These are phyloP conservation scores for Gyromitra esculenta DNA, from an alignment of 2,329 filamentous ascomycete genomes.

Conservation along the genomic window DNA sequence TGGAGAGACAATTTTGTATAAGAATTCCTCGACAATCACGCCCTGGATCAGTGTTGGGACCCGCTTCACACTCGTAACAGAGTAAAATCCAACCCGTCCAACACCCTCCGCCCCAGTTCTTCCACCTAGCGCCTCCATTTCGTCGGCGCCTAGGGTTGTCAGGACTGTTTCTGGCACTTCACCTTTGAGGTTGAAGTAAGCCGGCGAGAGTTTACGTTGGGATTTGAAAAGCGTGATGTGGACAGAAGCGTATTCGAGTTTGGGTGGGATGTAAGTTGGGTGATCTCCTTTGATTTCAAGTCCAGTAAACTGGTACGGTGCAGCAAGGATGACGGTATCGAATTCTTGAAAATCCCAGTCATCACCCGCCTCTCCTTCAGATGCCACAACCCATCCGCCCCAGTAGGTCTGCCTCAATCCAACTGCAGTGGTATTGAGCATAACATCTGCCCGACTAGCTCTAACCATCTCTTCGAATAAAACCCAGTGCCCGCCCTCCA, in stretches of 20 bases:
- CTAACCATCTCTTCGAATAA: constrained; percentile 85
- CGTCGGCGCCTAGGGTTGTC: constrained; percentile 76
- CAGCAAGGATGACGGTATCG: constrained; percentile 83
- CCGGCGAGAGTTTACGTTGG: constrained; percentile 72
- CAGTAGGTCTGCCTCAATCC: constrained; percentile 66
- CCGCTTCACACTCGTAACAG: constrained; percentile 69
- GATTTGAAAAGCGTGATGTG: constrained; percentile 90
- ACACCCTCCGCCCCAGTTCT: constrained; percentile 67
- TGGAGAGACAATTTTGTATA: constrained; percentile 75
- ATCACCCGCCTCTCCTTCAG: constrained; percentile 7
- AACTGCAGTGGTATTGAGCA: constrained; percentile 73
- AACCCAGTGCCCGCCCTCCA: constrained; percentile 88
- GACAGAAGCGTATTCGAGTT: constrained; percentile 83
- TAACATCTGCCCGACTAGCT: constrained; percentile 69
- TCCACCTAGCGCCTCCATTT: constrained; percentile 59
- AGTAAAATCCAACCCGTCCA: constrained; percentile 82
- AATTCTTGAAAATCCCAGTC: constrained; percentile 63
- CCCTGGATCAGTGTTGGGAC: constrained; percentile 61
- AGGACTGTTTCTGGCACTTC: constrained; percentile 78
- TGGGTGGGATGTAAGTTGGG: constrained; percentile 69
- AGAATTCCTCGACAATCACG: constrained; percentile 64
- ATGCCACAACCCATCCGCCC: constrained; percentile 57
- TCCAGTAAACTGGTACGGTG: constrained; percentile 80
- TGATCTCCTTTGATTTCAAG: constrained; percentile 66
- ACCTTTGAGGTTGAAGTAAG: constrained; percentile 74